Conservation (phyloP, 2,329 filamentous ascomycete species). For the Fonsecaea erecta region DNA sequence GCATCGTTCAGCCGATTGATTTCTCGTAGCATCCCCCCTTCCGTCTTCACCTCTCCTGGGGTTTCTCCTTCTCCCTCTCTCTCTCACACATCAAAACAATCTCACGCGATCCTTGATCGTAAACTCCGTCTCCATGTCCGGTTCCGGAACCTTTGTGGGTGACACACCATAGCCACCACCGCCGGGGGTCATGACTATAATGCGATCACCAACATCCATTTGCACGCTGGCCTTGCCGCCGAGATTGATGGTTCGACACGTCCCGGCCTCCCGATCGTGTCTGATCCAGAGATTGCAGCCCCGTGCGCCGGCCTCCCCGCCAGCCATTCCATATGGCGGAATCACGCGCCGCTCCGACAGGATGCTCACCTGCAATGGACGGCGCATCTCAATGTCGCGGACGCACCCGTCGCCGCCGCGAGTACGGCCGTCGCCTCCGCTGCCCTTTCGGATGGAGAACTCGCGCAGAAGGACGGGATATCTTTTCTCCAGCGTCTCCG, state of each 20-base stretch:
- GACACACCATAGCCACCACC: constrained; percentile 30
- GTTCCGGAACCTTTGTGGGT: not conserved
- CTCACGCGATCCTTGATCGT: not conserved
- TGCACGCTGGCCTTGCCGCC: constrained; percentile 38
- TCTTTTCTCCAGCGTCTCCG: constrained; percentile 76
- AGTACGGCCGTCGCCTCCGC: constrained; percentile 68
- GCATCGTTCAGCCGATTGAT: too few relatives aligned
- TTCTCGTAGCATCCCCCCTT: too few relatives aligned
- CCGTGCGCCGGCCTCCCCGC: constrained; percentile 33
- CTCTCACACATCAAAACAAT: not conserved
- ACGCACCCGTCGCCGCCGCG: constrained; percentile 77
- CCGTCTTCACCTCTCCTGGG: too few relatives aligned
- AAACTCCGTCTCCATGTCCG: not conserved
- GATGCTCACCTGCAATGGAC: constrained; percentile 68
- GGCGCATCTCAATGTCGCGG: constrained; percentile 79
- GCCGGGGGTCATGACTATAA: constrained; percentile 41
- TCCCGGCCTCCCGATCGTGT: constrained; percentile 28
- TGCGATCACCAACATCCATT: constrained; percentile 44
- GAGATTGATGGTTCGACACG: constrained; percentile 33
- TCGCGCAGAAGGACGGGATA: constrained; percentile 75
- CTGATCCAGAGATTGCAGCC: constrained; percentile 38
- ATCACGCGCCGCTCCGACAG: constrained; percentile 37
- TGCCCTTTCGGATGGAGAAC: constrained; percentile 68
- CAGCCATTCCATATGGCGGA: constrained; percentile 39
- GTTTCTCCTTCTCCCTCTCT: too few relatives aligned